Base-by-base conservation (phyloP, 2,329 filamentous ascomycete species). In the Onygena corvina region DNA sequence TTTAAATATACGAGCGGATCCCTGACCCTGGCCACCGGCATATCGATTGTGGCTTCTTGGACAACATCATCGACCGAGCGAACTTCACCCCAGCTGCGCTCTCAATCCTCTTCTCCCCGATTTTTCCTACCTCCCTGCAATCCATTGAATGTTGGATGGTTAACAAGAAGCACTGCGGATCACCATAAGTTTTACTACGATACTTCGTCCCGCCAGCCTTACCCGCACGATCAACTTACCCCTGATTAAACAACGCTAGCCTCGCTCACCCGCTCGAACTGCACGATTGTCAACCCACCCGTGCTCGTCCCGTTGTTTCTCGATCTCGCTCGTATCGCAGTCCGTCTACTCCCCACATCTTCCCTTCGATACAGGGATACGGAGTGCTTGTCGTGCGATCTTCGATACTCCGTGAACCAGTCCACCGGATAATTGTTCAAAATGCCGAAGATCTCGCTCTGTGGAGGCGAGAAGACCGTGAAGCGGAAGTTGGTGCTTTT, bases 401-500 rank as follows among this genome's bases (percentile, higher is more conserved):
- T 33, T 1, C 9, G 2, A n/a, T 29, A 5, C 30, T 33, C 4
- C 9, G 5, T 12, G 30, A 9, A 33, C 11, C 7, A 7, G 30
- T n/a, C n/a, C n/a, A 33, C 30, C 30, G 4, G 30, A 33, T 11
- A 29, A 35, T 35, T 33, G 36, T 48, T 49, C 50, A 64, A 57
- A 52, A 75, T 76, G 73, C 67, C 72, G 61, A 69, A 29, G 27
- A 47, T 52, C 27, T 31, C 36, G 21, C 38, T 80, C 54, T 84
- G 83, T 65, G 81, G 83, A 61, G 80, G 82, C 58, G 81, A 79
- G 55, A 86, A 93, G 74, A 88, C 86, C 50, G 86, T 90, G 60
- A 86, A 93, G 79, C 86, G 88, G 72, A 95, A 95, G 81, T 84
- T 95, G 71, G 88, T 95, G 63, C 77, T 95, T 60, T 76, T 95